Evolutionary conservation across 305 asterid species (phyloP).

Genomic region (Lippia alba): DNA sequence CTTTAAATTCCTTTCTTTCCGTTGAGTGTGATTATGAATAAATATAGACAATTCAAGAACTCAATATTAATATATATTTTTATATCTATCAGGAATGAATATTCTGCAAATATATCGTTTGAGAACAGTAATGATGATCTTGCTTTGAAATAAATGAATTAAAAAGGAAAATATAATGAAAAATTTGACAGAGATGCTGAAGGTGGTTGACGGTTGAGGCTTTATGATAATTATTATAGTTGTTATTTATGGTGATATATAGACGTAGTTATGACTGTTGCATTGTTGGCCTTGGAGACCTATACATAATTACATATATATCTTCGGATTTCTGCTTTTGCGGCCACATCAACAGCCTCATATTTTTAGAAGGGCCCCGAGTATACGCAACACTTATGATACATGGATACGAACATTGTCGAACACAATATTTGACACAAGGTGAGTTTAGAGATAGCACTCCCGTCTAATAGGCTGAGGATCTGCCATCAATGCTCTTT

Average conservation of each 20-base stretch:
- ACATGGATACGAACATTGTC: too few species aligned
- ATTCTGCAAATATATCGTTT: too few species aligned
- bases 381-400: not conserved
- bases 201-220: conserved; percentile 49
- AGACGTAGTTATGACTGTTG: conserved; percentile 21
- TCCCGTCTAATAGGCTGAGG: too few species aligned
- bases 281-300: not conserved
- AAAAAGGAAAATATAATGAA: not conserved
- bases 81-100: too few species aligned
- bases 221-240: conserved; percentile 14
- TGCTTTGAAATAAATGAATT: not conserved
- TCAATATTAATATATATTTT: too few species aligned
- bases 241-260: conserved; percentile 24
- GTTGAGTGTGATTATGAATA: not conserved
- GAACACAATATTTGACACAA: too few species aligned
- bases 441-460: too few species aligned
- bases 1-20: not conserved
- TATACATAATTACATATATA: not conserved
- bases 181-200: conserved; percentile 31
- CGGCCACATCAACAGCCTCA: conserved; percentile 36
- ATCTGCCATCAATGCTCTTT: too few species aligned
- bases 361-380: conserved; percentile 6
- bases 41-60: too few species aligned
- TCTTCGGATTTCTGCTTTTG: conserved; percentile 36
- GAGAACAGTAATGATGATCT: too few species aligned